These are phyloP conservation scores for Lachnellula willkommii DNA, from an alignment of 2,329 filamentous ascomycete genomes.

Conservation along the genomic window DNA sequence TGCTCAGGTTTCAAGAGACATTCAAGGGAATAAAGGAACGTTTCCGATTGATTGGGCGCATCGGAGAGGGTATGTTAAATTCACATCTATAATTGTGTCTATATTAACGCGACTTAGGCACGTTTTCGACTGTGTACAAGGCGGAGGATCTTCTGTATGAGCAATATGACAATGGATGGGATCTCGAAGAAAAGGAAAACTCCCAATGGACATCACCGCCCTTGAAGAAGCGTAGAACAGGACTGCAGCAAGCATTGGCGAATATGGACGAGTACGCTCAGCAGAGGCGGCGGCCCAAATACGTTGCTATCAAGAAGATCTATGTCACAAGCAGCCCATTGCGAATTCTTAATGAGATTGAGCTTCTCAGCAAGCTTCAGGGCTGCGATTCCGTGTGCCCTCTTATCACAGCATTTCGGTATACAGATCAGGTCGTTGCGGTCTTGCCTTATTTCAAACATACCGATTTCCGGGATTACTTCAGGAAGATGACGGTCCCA, in stretches of 20 bases:
- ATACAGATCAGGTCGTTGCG: slow-evolving; percentile 90
- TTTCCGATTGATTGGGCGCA: slow-evolving; percentile 90
- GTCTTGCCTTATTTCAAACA: slow-evolving; percentile 95
- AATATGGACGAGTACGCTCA: slow-evolving; percentile 27
- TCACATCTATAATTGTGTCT: neutral
- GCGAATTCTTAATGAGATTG: slow-evolving; percentile 93
- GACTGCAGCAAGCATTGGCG: slow-evolving; percentile 27
- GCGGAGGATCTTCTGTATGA: slow-evolving; percentile 89
- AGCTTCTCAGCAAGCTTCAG: slow-evolving; percentile 81
- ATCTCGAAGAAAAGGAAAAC: slow-evolving; percentile 60
- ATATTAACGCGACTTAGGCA: slow-evolving; percentile 52
- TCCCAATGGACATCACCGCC: slow-evolving; percentile 67
- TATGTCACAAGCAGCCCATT: slow-evolving; percentile 95
- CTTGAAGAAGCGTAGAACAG: slow-evolving; percentile 46
- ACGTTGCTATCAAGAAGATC: slow-evolving; percentile 97
- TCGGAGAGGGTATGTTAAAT: slow-evolving; percentile 72
- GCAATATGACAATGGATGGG: slow-evolving; percentile 80
- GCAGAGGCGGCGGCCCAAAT: slow-evolving; percentile 56
- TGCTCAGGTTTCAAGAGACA: slow-evolving; percentile 73
- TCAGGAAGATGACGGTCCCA: slow-evolving; percentile 76
- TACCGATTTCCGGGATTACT: slow-evolving; percentile 91
- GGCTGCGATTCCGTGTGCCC: slow-evolving; percentile 84
- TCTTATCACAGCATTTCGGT: slow-evolving; percentile 92
- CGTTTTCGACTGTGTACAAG: slow-evolving; percentile 98
- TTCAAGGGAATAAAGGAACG: slow-evolving; percentile 80